phyloP scores from a whole-genome alignment of 345 rosid genomes.

The Pistacia atlantica region DNA sequence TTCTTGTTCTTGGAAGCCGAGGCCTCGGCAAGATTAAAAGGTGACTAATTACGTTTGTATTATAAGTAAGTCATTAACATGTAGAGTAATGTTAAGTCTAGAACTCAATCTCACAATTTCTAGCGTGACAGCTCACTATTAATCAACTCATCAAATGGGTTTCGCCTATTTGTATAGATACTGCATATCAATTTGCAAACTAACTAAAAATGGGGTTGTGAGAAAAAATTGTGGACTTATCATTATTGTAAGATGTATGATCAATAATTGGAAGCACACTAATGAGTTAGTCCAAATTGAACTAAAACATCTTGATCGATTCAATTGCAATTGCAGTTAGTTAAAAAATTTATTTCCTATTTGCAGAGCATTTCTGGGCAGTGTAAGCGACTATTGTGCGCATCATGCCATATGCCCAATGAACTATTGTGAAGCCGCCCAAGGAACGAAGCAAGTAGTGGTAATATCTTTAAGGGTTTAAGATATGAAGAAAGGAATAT shows the following conservation, averaged over 20 bases:
- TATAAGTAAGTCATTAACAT: neutral
- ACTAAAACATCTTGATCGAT: too few relatives aligned
- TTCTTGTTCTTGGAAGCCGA: constrained; percentile 75
- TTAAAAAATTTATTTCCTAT: too few relatives aligned
- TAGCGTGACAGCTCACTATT: too few relatives aligned
- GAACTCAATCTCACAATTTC: too few relatives aligned
- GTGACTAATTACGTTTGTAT: constrained; percentile 26
- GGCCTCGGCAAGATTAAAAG: constrained; percentile 79
- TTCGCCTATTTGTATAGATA: too few relatives aligned
- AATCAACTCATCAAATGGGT: too few relatives aligned
- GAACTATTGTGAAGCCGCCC: constrained; percentile 67
- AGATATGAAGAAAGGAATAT: neutral
- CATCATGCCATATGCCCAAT: constrained; percentile 72
- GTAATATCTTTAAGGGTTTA: neutral
- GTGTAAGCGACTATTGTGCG: constrained; percentile 77
- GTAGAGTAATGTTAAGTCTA: too few relatives aligned
- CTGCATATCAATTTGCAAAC: too few relatives aligned
- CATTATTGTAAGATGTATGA: too few relatives aligned
- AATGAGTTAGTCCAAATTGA: neutral
- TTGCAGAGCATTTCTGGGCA: constrained; percentile 72
- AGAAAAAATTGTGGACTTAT: too few relatives aligned
- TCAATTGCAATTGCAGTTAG: too few relatives aligned
- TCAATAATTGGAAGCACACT: neutral
- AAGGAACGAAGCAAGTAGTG: constrained; percentile 14
- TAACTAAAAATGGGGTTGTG: too few relatives aligned